phyloP scores from a whole-genome alignment of 1,139 yeast genomes.

The Geotrichum restrictum region DNA sequence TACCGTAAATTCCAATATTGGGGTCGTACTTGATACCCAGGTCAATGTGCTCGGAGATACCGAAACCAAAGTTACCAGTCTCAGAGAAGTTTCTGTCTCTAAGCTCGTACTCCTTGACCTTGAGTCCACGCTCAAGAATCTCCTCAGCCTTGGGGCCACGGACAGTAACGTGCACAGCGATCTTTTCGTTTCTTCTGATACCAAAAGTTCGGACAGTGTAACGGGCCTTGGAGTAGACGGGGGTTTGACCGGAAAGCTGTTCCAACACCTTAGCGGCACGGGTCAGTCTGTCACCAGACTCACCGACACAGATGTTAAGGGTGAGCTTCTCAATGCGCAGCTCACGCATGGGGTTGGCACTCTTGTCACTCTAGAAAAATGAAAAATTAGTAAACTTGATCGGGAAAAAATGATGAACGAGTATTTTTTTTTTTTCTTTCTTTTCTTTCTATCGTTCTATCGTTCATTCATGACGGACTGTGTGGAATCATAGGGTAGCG shows the following conservation, averaged over 20 bases:
- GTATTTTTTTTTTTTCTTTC: too few species aligned
- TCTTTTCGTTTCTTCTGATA: slow-evolving; percentile 99
- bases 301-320: slow-evolving; percentile 99
- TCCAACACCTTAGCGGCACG: slow-evolving; percentile 99
- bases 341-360: slow-evolving; percentile 88
- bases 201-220: slow-evolving; percentile 99
- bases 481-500: too few species aligned
- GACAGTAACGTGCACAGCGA: slow-evolving; percentile 97
- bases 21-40: slow-evolving; percentile 99
- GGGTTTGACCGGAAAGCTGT: slow-evolving; percentile 99
- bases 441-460: too few species aligned
- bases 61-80: slow-evolving; percentile 99
- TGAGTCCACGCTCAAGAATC: slow-evolving; percentile 98
- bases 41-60: slow-evolving; percentile 99
- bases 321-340: slow-evolving; percentile 98
- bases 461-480: too few species aligned
- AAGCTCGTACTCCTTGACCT: slow-evolving; percentile 99
- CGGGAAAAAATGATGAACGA: too few species aligned
- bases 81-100: slow-evolving; percentile 90
- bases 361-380: slow-evolving; percentile 36
- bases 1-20: slow-evolving; percentile 99
- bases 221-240: slow-evolving; percentile 99
- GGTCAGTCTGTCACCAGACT: slow-evolving; percentile 99
- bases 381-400: slow-evolving; percentile 14
- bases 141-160: slow-evolving; percentile 99